A percentile compares a stretch with the other conserved stretches of the same genome.
Evolutionary conservation across 2,329 filamentous ascomycete genomes (phyloP).

Genomic region (Aspergillus clavatus): DNA sequence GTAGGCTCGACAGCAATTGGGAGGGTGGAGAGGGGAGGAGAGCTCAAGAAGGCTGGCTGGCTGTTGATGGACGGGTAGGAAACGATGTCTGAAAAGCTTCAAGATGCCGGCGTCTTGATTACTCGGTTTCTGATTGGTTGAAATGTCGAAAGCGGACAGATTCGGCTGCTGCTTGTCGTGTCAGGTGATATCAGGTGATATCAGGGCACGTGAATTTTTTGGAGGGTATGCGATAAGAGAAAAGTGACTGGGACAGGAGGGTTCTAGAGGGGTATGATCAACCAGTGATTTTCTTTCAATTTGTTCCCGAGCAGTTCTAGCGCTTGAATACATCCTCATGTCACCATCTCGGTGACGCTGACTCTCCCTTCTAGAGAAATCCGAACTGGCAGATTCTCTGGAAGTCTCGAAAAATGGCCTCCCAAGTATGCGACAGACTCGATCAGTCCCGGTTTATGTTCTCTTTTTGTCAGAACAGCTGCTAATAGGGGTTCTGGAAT

Average conservation of each 20-base stretch:
- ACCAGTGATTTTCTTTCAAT: background rate
- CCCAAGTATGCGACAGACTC: slow-evolving; percentile 47
- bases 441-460: slow-evolving; percentile 13
- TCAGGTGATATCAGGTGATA: slow-evolving; percentile 25
- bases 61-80: slow-evolving; percentile 25
- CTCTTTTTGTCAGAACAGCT: slow-evolving; percentile 19
- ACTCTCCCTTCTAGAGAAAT: slow-evolving; percentile 64
- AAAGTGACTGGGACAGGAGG: slow-evolving; percentile 1
- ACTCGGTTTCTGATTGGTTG: slow-evolving; percentile 36
- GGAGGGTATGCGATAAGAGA: slow-evolving; percentile 9
- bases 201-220: slow-evolving; percentile 14
- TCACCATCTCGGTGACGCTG: slow-evolving; percentile 57
- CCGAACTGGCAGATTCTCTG: slow-evolving; percentile 70
- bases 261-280: too few relatives aligned
- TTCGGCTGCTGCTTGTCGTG: slow-evolving; percentile 27
- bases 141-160: slow-evolving; percentile 36
- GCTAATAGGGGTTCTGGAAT: slow-evolving; percentile 19
- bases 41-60: slow-evolving; percentile 24
- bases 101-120: slow-evolving; percentile 39
- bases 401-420: slow-evolving; percentile 54
- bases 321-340: slow-evolving; percentile 19
- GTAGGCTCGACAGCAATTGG: slow-evolving; percentile 37
- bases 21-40: slow-evolving; percentile 23
- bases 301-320: background rate
- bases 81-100: slow-evolving; percentile 40